Evolutionary conservation across 1,284 basidiomycete genomes (phyloP).

Genomic region (Ustilago vetiveriae): DNA sequence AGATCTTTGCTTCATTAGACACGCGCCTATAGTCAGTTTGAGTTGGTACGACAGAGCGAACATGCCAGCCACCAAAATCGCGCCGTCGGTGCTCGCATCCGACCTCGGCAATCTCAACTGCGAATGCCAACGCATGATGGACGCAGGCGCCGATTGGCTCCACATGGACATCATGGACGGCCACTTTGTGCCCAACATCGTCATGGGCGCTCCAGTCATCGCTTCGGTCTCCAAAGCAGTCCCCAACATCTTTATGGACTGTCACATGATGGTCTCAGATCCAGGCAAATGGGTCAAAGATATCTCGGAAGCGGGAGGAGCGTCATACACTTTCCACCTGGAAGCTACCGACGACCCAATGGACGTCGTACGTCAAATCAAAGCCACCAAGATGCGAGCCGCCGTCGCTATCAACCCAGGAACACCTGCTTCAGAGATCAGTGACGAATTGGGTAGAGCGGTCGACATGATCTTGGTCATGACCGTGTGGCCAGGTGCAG

Average conservation of each 20-base stretch:
- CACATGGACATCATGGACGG: constrained; percentile 70
- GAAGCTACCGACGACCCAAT: constrained; percentile 74
- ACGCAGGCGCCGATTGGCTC: constrained; percentile 65
- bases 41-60: too few species aligned
- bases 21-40: too few species aligned
- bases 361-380: constrained; percentile 63
- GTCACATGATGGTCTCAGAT: constrained; percentile 99
- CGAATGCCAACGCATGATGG: constrained; percentile 65
- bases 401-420: constrained; percentile 66
- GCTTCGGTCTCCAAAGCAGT: constrained; percentile 86
- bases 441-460: constrained; percentile 61
- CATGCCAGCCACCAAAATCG: constrained; percentile 64
- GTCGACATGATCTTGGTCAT: constrained; percentile 67
- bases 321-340: constrained; percentile 95
- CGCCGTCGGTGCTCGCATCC: constrained; percentile 65
- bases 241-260: constrained; percentile 98
- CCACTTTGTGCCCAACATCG: constrained; percentile 91
- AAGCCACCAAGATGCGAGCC: constrained; percentile 64
- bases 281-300: constrained; percentile 97
- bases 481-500: constrained; percentile 69
- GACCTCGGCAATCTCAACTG: constrained; percentile 65
- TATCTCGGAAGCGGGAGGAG: constrained; percentile 92
- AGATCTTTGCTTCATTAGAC: background rate
- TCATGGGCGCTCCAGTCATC: constrained; percentile 85
- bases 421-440: constrained; percentile 63